Evolutionary conservation across 306 rosid species (phyloP), one percentile per base, ranked within the genome.

Genomic region (Prunus salicina): DNA sequence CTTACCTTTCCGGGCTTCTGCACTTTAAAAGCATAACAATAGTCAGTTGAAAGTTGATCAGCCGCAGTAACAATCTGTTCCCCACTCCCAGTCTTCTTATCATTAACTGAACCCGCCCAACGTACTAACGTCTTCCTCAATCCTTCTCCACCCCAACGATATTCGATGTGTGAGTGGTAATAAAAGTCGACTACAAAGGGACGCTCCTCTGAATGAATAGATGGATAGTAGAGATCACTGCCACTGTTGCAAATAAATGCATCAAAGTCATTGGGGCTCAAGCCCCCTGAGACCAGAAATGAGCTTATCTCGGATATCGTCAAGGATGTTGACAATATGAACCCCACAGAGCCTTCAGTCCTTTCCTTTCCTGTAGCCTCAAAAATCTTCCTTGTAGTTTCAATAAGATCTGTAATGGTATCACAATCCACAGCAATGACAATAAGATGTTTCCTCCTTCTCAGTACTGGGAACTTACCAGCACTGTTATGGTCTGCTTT

Each of bases 91-190:
- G 78, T 58, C 88, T 85, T 89, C 86, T 79, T 92, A 72, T 87
- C 92, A 71, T 82, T 82, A 60, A 87, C 58, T 49, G 97, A 87
- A 72, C 82, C 46, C 65, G 91, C 97, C 98, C 98, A 96, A 49
- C 97, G 97, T 76, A 96, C 79, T 74, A 96, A 81, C 58, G 97
- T 89, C 86, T 96, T 96, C 82, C 99, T 91, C 84, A 96, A 84
- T 34, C 99, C 99, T 83, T 96, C 99, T 81, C 98, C 98, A 24
- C 99, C 99, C 99, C 99, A 96, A 62, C 91, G 96, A 78, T 91
- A 88, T 78, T 96, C 99, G 41, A 96, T 88, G 80, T 92, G 99
- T 18, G 99, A 96, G 89, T 96, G 99, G 85, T 89, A 96, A 85
- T 96, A 96, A 85, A 91, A 91, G 89, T 96, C 99, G 28, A 83